phyloP scores from a whole-genome alignment of 176 grass and related monocot species.

The Triticum monococcum region DNA sequence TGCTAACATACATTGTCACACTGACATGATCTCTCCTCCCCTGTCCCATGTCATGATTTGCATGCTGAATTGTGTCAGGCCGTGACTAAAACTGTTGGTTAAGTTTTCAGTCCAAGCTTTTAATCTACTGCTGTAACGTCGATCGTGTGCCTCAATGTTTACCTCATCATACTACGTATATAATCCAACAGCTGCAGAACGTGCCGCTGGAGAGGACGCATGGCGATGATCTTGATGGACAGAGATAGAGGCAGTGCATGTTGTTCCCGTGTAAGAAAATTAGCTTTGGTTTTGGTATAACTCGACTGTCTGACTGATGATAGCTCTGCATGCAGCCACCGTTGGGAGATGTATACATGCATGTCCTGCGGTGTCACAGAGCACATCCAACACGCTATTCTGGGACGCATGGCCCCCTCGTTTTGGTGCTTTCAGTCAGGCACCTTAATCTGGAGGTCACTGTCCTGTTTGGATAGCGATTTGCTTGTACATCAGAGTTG shows the following conservation, averaged over 20 bases:
- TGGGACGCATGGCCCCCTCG: too few species aligned
- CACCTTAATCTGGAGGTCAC: slow-evolving; percentile 17
- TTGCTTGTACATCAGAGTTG: neutral
- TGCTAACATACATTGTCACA: too few species aligned
- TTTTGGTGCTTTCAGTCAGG: neutral
- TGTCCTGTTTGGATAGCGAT: neutral
- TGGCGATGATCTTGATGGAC: too few species aligned
- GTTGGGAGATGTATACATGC: neutral
- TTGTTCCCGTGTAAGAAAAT: too few species aligned
- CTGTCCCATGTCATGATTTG: neutral
- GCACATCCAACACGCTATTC: neutral
- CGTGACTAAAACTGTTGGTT: neutral
- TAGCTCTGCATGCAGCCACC: too few species aligned
- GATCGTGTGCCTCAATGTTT: too few species aligned
- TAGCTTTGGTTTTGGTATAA: neutral
- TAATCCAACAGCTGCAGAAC: neutral
- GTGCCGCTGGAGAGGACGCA: neutral
- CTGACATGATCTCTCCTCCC: neutral
- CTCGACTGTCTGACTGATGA: neutral
- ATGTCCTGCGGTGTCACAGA: neutral
- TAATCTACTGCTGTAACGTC: neutral
- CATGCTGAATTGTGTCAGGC: neutral
- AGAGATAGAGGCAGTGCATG: too few species aligned
- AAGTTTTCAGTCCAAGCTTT: neutral
- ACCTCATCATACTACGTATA: neutral